Evolutionary conservation across 2,329 filamentous ascomycete genomes (phyloP), one percentile per base, ranked within the genome.

Genomic region (Trichoderma arundinaceum): DNA sequence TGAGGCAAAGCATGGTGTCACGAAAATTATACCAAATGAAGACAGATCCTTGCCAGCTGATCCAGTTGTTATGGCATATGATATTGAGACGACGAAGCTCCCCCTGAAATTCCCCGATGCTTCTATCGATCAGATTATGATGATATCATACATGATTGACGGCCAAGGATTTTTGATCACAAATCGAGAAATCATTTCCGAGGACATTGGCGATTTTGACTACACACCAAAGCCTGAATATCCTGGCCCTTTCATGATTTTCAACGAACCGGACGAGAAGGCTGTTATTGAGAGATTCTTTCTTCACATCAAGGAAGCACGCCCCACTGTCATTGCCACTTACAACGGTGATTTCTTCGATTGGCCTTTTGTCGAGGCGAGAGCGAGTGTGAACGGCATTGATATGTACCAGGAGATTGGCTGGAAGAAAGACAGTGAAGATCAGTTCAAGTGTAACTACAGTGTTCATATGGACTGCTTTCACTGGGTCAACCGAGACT

Each of bases 341-440:
- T 99, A 99, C 84, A 99, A 99, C 92, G 95, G 95, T 81, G 95
- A 99, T 82, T 99, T 99, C 77, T 99, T 99, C 88, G 95, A 99
- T 89, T 99, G 95, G 95, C 94, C 95, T 0, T 99, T 96, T 75
- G 93, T 99, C 28, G 95, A 99, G 81, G 88, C 95, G 51, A 86
- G 95, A 80, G 92, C 96, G 33, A 96, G 93, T 74, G 86, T 97
- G 70, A 90, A 96, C 71, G 95, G 96, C 35, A 97, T 99, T 75
- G 95, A 99, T 78, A 98, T 99, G 95, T 99, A 99, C 79, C 91
- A 90, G 69, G 96, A 99, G 77, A 99, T 97, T 73, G 95, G 95
- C 5, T 99, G 97, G 86, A 90, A 90, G 73, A 98, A 95, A 78
- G 95, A 97, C 78, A 91, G 82, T 72, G 95, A 99, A 74, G 96